Conservation (phyloP, 2,329 filamentous ascomycete genomes). For the Myriosclerotinia duriaeana region DNA sequence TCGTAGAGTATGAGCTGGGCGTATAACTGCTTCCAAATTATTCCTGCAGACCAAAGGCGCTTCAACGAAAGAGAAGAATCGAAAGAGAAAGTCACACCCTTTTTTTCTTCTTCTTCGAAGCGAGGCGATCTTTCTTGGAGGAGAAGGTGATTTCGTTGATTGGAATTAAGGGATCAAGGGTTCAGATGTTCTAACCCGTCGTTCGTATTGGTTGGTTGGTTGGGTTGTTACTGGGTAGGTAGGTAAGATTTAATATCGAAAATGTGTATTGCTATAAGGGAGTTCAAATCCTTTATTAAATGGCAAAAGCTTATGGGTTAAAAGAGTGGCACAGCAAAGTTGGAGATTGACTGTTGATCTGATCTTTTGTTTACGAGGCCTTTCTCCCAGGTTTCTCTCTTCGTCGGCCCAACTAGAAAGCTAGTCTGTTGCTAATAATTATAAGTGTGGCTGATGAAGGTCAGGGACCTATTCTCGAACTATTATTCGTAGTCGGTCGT, state of each 20-base stretch:
- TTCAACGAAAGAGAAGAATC: background rate
- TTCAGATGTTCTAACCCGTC: constrained; percentile 6
- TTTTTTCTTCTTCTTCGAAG: background rate
- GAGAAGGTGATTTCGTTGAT: constrained; percentile 6
- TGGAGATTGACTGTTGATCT: too few species aligned
- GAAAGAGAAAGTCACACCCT: background rate
- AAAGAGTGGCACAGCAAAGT: too few species aligned
- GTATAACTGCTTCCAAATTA: background rate
- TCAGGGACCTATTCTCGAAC: too few species aligned
- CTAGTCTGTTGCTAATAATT: too few species aligned
- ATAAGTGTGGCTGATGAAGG: too few species aligned
- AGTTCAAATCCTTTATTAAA: background rate
- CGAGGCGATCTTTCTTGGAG: background rate
- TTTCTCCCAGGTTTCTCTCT: too few species aligned
- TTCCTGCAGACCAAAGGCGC: background rate
- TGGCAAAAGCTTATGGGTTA: too few species aligned
- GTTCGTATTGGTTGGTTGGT: background rate
- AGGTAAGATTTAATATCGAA: background rate
- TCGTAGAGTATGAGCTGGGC: background rate
- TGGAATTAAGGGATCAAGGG: constrained; percentile 11
- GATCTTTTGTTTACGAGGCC: too few species aligned
- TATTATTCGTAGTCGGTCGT: too few species aligned
- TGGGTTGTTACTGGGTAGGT: background rate
- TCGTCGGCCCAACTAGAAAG: too few species aligned
- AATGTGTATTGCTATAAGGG: background rate